Percentiles rank a stretch among this genome's conserved stretches.
Conservation (phyloP, 345 rosid genomes). For the Populus deltoides region DNA sequence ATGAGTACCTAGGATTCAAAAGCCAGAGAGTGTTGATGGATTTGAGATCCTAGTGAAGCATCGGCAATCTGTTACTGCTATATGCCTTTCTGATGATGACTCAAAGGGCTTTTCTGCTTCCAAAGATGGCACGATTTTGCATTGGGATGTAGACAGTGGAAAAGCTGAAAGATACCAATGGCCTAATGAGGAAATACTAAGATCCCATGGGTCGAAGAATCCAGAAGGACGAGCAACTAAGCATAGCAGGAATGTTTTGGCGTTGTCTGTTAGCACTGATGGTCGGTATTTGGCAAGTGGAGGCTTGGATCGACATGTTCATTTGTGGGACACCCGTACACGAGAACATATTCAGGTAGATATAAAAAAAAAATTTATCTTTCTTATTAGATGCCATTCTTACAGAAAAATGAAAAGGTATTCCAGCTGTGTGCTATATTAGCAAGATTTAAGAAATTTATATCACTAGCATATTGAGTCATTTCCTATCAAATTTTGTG, state of each 20-base stretch:
- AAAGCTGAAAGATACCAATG: constrained; percentile 63
- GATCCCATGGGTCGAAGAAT: constrained; percentile 68
- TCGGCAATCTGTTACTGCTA: constrained; percentile 67
- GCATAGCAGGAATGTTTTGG: constrained; percentile 70
- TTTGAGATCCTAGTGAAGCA: constrained; percentile 67
- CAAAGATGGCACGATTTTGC: constrained; percentile 76
- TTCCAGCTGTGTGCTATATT: no score
- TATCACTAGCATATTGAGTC: neutral
- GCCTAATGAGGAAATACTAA: constrained; percentile 70
- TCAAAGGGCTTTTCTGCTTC: constrained; percentile 83
- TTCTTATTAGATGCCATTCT: neutral
- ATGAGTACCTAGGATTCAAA: constrained; percentile 55
- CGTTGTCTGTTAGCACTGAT: constrained; percentile 87
- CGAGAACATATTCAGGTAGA: constrained; percentile 78
- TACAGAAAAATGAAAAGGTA: no score
- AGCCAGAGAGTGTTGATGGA: constrained; percentile 47
- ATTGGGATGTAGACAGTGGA: constrained; percentile 83
- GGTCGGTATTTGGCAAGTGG: constrained; percentile 94
- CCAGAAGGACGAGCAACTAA: constrained; percentile 65
- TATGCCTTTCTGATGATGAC: constrained; percentile 87
- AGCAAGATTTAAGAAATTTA: neutral
- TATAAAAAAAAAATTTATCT: no score
- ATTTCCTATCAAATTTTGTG: neutral
- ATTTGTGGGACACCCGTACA: constrained; percentile 90
- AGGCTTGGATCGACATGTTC: constrained; percentile 93